Conservation (phyloP, 345 rosid genomes). For the Alliaria petiolata region DNA sequence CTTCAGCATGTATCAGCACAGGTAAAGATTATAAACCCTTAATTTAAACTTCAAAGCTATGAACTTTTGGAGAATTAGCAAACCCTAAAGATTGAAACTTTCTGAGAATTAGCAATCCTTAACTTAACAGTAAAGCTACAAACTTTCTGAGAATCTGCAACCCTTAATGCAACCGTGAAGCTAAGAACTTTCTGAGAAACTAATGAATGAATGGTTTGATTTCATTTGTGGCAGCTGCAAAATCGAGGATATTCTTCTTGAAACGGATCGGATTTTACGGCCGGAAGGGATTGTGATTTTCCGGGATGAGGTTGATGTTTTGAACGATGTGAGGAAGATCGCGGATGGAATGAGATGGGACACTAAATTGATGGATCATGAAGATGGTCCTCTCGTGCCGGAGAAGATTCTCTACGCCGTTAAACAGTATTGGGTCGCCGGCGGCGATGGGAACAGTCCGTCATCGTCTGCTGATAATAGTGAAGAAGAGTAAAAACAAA, state of each 20-base stretch:
- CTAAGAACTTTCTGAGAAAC: too few species aligned
- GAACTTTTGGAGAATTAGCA: neutral
- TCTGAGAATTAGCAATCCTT: neutral
- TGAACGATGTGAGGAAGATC: conserved; percentile 70
- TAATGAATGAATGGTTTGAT: conserved; percentile 9
- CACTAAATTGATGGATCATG: conserved; percentile 81
- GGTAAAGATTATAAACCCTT: conserved; percentile 26
- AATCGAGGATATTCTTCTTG: conserved; percentile 80
- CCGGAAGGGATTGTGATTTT: conserved; percentile 83
- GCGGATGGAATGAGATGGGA: conserved; percentile 92
- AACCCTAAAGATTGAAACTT: conserved; percentile 1
- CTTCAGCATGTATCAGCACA: conserved; percentile 72
- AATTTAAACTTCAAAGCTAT: neutral
- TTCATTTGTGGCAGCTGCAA: conserved; percentile 51
- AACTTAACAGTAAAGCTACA: neutral
- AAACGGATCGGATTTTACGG: conserved; percentile 83
- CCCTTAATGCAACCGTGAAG: too few species aligned
- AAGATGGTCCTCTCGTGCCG: conserved; percentile 93
- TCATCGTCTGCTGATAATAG: conserved; percentile 27
- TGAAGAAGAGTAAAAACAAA: conserved; percentile 21
- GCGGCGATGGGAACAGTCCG: conserved; percentile 50
- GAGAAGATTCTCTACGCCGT: conserved; percentile 71
- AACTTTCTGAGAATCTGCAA: neutral
- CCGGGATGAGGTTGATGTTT: conserved; percentile 77
- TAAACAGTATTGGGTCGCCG: conserved; percentile 90